Base-by-base conservation (phyloP, 306 rosid species). In the barrel medic (Medicago truncatula) region DNA sequence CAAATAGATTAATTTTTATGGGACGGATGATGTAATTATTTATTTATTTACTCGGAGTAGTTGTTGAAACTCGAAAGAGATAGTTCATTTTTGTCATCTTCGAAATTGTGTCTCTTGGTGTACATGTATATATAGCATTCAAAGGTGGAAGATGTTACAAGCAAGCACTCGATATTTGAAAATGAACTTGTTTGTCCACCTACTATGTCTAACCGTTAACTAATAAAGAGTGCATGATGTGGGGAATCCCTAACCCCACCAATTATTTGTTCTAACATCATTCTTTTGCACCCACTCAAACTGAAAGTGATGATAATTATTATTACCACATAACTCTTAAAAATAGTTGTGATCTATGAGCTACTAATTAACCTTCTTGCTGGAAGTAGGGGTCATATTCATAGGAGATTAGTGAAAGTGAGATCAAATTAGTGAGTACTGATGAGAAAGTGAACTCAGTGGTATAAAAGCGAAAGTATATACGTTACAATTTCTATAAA, bases 201-300 rank as follows among this genome's bases (percentile, higher is more conserved):
- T 14, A 47, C 23, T 6, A 14, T 71, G 81, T 70, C 59, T 61
- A 40, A 34, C 23, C 13, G 15, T 21, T 58, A 25, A 28, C 28
- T 40, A 38, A 20, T 53, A 71, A 40, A 38, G 49, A 63, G 73
- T 9, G n/a, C 43, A 67, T 13, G 13, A 28, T 64, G 78, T 70
- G 67, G 79, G 84, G 71, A 71, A 75, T 70, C 69, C 56, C 43
- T 28, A 76, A 68, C 73, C 77, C 81, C 73, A 50, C 65, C 74
- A 76, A 66, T 83, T 65, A 80, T 50, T 38, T 71, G 65, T 61
- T 21, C 36, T 39, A 70, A 56, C 74, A 40, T 79, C 39, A 79
- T 79, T 64, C 60, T 38, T 11, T 20, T 44, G 31, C 72, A 41
- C 53, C 76, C 71, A 65, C 81, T 71, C 67, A 43, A 39, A 67